Evolutionary conservation across 805 yeast species (phyloP), one percentile per base, ranked within the genome.

Genomic region (Yarrowia sp.): DNA sequence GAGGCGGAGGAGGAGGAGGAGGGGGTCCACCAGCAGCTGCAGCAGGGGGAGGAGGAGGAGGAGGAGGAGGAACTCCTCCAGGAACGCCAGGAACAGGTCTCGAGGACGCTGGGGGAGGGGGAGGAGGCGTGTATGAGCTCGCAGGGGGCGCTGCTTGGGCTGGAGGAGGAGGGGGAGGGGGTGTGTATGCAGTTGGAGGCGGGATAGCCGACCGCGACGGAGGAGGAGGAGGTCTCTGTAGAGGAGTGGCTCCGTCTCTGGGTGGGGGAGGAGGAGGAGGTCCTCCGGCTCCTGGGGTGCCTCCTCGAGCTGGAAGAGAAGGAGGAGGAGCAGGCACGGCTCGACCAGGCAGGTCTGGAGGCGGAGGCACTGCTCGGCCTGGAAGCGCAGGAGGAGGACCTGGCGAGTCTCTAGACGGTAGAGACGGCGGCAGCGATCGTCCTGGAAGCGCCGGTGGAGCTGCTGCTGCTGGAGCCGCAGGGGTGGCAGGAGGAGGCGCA

Each of bases 251-350:
- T 16, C 65, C 65, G 43, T 59, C 71, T 8, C 75, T 73, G 8
- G 75, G 69, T 8, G 82, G 82, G 3, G 83, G 82, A 2, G 84
- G 81, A 14, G 83, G 84, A 7, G 83, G 81, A 12, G 71, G 69
- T 38, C 71, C 56, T 11, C 61, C 69, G 11, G 32, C 56, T 5
- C 42, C 67, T 2, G 67, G 67, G 46, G 52, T 45, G 41, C 49
- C 46, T 55, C 50, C 63, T 45, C 52, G 69, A 68, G 77, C 65
- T 10, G 65, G 65, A 2, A 59, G 65, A 16, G 65, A 43, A 5
- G 65, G 59, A 69, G 73, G 53, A n/a, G 58, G 53, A 26, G 55
- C 46, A 16, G 63, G 65, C 16, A 61, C 66, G 8, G 55, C n/a
- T 16, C 49, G 70, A 8, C 70, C 46, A 9, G 71, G 72, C 15